These are phyloP conservation scores for Apiospora sp. DNA, from an alignment of 2,329 filamentous ascomycete genomes.

Conservation along the genomic window DNA sequence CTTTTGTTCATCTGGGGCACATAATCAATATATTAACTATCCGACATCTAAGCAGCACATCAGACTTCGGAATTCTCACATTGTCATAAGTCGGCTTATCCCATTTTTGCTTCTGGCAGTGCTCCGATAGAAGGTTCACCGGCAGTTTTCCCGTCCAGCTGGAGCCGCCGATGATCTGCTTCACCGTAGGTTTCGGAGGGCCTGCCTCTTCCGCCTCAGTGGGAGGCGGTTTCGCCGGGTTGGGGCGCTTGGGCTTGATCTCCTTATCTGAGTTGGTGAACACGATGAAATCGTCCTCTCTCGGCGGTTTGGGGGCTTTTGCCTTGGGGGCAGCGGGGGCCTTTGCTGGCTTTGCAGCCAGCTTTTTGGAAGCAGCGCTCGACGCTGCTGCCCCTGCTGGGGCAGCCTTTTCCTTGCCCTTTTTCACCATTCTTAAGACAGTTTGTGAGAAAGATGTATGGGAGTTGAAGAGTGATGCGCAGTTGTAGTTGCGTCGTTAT, in stretches of 20 bases:
- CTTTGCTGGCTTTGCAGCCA: constrained; percentile 35
- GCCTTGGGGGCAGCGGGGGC: constrained; percentile 44
- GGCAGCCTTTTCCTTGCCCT: constrained; percentile 59
- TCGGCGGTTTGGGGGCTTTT: constrained; percentile 43
- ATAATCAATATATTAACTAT: constrained; percentile 35
- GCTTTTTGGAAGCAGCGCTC: constrained; percentile 34
- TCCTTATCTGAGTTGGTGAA: constrained; percentile 67
- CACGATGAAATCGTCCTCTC: constrained; percentile 62
- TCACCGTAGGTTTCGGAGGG: constrained; percentile 68
- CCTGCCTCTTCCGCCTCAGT: constrained; percentile 46
- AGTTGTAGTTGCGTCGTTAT: neutral
- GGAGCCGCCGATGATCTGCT: constrained; percentile 88
- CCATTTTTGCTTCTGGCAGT: constrained; percentile 97
- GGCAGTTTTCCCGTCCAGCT: constrained; percentile 98
- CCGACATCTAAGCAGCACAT: constrained; percentile 29
- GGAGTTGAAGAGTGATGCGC: constrained; percentile 21
- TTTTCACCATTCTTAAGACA: constrained; percentile 55
- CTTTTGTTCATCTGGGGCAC: constrained; percentile 61
- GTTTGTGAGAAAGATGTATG: neutral
- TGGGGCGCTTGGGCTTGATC: constrained; percentile 50
- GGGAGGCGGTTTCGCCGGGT: constrained; percentile 35
- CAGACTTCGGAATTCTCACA: constrained; percentile 51
- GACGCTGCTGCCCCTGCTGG: constrained; percentile 45
- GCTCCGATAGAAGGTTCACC: constrained; percentile 90
- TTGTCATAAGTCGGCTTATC: constrained; percentile 91